Base-by-base conservation (phyloP, 202 grass and related monocot species). In the Hordeum pubiflorum region DNA sequence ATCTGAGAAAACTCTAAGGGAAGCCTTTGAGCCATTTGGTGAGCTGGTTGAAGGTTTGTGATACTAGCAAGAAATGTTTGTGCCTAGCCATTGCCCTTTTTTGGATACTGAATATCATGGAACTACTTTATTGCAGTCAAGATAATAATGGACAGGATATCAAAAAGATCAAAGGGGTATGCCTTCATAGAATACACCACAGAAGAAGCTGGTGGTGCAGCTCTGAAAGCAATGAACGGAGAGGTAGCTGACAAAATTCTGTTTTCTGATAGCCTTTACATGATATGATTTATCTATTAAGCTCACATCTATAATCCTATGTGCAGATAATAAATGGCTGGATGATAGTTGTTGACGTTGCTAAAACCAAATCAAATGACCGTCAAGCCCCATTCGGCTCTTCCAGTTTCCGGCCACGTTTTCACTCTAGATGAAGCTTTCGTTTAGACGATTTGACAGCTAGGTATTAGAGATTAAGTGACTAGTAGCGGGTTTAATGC, bases 111-210 rank as follows among this genome's bases (percentile, higher is more conserved):
- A 75, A 5, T 86, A 20, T 13, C 9, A 43, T 21, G 39, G 12
- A 77, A 68, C 67, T 87, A 34, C 7, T 64, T 59, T 77, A 8
- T 63, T 80, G 78, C 81, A 96, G 90, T 93, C 6, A 90, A 99
- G 89, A 91, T 99, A 80, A 95, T 99, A 89, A 96, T 93, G 89
- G 92, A 99, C 80, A 93, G 77, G 78, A 99, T 99, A 89, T 99
- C 92, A 54, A 91, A 91, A 91, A 95, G 96, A 87, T 96, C 90
- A 69, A 99, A 99, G 69, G 92, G 90, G 12, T 96, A 99, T 24
- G 92, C 90, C 46, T 99, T 96, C 81, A 86, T 99, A 48, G 96
- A 96, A 74, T 96, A 93, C 66, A 99, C 92, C 32, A 96, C 91
- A 57, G 89, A 96, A 87, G 91, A 96, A 91, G 92, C 92, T 82